phyloP scores from a whole-genome alignment of 345 rosid genomes.

The Gynandropsis gynandra region DNA sequence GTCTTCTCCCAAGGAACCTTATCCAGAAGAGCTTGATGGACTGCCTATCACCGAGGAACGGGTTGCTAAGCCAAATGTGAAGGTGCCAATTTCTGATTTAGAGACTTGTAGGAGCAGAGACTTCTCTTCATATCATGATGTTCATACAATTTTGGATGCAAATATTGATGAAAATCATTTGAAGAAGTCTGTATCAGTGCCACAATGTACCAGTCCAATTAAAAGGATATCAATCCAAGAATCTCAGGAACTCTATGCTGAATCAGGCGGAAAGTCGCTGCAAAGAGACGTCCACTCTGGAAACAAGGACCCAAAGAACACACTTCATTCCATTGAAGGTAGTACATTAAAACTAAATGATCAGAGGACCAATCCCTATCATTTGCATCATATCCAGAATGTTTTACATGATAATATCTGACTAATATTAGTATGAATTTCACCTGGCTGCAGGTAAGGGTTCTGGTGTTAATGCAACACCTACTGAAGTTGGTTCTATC shows the following conservation, averaged over 20 bases:
- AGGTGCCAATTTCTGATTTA: constrained; percentile 21
- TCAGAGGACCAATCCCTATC: constrained; percentile 1
- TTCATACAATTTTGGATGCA: constrained; percentile 16
- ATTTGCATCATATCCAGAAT: constrained; percentile 9
- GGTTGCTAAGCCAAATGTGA: constrained; percentile 14
- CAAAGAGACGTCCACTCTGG: constrained; percentile 14
- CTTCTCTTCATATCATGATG: constrained; percentile 27
- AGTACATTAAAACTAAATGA: constrained; percentile 10
- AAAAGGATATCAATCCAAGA: constrained; percentile 18
- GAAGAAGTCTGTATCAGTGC: constrained; percentile 23
- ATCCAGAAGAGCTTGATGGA: constrained; percentile 22
- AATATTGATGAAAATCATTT: constrained; percentile 24
- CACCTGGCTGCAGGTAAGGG: constrained; percentile 21
- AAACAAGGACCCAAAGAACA: constrained; percentile 20
- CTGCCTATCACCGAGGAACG: constrained; percentile 12
- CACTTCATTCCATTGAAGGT: constrained; percentile 36
- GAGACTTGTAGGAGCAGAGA: constrained; percentile 23
- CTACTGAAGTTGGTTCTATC: constrained; percentile 19
- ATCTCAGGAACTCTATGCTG: constrained; percentile 16
- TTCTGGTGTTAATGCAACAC: constrained; percentile 4
- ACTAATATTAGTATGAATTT: constrained; percentile 1
- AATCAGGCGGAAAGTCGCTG: constrained; percentile 20
- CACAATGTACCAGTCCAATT: constrained; percentile 22
- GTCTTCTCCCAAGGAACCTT: constrained; percentile 25
- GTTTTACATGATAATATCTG: constrained; percentile 15